A percentile compares a stretch with the other conserved stretches of the same genome.
Evolutionary conservation across 768 basidiomycete species (phyloP).

Genomic region (Guyanaporus albipodus): DNA sequence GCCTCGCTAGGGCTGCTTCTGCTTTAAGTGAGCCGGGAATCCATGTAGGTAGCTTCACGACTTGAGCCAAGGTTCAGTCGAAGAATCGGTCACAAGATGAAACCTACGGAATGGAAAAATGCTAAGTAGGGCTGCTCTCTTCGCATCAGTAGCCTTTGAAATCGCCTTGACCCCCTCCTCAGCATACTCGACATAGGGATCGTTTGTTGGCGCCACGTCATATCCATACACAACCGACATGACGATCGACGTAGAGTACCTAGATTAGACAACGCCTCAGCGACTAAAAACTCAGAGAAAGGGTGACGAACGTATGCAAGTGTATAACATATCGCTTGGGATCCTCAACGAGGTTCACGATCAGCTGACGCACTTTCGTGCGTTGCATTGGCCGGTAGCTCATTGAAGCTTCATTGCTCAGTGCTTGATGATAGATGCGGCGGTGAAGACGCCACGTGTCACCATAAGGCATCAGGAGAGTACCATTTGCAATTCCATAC

Average conservation of each 20-base stretch:
- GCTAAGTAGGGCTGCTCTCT: slow-evolving; percentile 19
- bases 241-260: slow-evolving; percentile 25
- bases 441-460: slow-evolving; percentile 37
- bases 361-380: slow-evolving; percentile 29
- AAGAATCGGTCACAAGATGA: neutral
- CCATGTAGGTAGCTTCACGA: slow-evolving; percentile 25
- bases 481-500: slow-evolving; percentile 34
- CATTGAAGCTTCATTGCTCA: slow-evolving; percentile 26
- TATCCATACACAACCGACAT: slow-evolving; percentile 29
- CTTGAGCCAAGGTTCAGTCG: slow-evolving; percentile 10
- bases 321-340: slow-evolving; percentile 27
- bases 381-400: slow-evolving; percentile 34
- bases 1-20: slow-evolving; percentile 14
- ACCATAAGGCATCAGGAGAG: slow-evolving; percentile 36
- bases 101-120: slow-evolving; percentile 28
- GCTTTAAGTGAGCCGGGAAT: slow-evolving; percentile 23
- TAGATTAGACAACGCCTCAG: slow-evolving; percentile 7
- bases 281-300: neutral
- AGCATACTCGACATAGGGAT: slow-evolving; percentile 20
- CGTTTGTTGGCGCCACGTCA: slow-evolving; percentile 14
- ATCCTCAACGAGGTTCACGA: slow-evolving; percentile 30
- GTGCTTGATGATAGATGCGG: slow-evolving; percentile 32
- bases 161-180: slow-evolving; percentile 16
- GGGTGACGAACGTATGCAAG: slow-evolving; percentile 20
- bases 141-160: slow-evolving; percentile 13